Conservation (phyloP, 2,329 filamentous ascomycete species). For the Monosporascus sp. region DNA sequence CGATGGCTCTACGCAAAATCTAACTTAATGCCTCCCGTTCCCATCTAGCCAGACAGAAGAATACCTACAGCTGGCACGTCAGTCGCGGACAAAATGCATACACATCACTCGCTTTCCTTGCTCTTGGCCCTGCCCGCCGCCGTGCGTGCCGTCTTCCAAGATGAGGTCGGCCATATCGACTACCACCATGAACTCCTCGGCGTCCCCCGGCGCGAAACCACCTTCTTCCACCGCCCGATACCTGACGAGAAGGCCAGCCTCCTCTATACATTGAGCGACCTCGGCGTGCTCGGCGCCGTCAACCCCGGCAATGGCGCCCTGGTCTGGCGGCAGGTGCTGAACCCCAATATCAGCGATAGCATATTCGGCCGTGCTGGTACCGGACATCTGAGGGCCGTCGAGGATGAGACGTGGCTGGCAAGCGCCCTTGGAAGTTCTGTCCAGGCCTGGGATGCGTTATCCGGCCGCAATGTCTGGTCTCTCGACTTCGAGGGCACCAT, state of each 20-base stretch:
- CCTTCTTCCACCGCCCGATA: conserved; percentile 90
- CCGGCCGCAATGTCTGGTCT: conserved; percentile 75
- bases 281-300: conserved; percentile 77
- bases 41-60: background rate
- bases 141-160: conserved; percentile 69
- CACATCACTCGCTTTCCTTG: conserved; percentile 22
- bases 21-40: background rate
- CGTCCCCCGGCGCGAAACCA: conserved; percentile 72
- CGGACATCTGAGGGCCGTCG: conserved; percentile 64
- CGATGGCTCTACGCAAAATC: background rate
- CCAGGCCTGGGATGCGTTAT: conserved; percentile 76
- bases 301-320: conserved; percentile 81
- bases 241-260: conserved; percentile 79
- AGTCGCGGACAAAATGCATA: conserved; percentile 12
- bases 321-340: conserved; percentile 78
- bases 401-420: conserved; percentile 72
- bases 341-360: conserved; percentile 41
- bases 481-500: conserved; percentile 53
- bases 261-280: conserved; percentile 84
- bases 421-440: conserved; percentile 67
- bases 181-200: conserved; percentile 90
- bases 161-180: conserved; percentile 88
- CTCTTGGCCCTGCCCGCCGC: conserved; percentile 41
- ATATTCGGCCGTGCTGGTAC: conserved; percentile 4
- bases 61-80: background rate